Conservation (phyloP, 179 eudicot species). For the Heliamphora pulchella region DNA sequence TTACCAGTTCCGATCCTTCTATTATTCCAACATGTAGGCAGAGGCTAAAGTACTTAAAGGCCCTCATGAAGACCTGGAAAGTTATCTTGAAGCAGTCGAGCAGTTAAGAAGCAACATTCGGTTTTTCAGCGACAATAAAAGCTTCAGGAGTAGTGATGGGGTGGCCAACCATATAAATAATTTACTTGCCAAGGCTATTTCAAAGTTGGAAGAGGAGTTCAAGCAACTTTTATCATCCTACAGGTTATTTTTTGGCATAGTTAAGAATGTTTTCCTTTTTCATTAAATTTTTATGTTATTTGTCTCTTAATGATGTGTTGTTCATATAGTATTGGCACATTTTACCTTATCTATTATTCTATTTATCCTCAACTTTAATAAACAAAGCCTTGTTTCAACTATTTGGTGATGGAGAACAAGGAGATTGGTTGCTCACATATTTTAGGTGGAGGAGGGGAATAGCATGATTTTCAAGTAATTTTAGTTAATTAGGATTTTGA, state of each 20-base stretch:
- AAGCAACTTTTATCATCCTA: conserved; percentile 64
- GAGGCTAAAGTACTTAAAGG: conserved; percentile 92
- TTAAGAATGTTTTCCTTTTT: background rate
- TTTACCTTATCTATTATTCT: too few relatives aligned
- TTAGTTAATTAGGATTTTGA: too few relatives aligned
- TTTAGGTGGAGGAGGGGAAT: too few relatives aligned
- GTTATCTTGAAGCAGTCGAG: conserved; percentile 89
- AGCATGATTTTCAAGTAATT: too few relatives aligned
- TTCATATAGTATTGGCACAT: background rate
- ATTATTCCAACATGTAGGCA: conserved; percentile 45
- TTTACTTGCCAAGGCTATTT: conserved; percentile 76
- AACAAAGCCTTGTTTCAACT: background rate
- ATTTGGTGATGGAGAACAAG: too few relatives aligned
- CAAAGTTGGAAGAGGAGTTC: conserved; percentile 95
- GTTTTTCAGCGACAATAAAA: conserved; percentile 77
- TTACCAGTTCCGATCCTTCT: background rate
- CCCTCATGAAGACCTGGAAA: conserved; percentile 93
- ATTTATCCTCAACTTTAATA: background rate
- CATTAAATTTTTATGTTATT: background rate
- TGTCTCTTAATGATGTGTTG: background rate
- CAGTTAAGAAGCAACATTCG: conserved; percentile 67
- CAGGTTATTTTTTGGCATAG: conserved; percentile 41
- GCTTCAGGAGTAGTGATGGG: conserved; percentile 84
- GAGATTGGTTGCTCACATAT: too few relatives aligned
- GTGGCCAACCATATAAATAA: conserved; percentile 66